phyloP scores from a whole-genome alignment of 306 rosid species.

The Quercus cerris region DNA sequence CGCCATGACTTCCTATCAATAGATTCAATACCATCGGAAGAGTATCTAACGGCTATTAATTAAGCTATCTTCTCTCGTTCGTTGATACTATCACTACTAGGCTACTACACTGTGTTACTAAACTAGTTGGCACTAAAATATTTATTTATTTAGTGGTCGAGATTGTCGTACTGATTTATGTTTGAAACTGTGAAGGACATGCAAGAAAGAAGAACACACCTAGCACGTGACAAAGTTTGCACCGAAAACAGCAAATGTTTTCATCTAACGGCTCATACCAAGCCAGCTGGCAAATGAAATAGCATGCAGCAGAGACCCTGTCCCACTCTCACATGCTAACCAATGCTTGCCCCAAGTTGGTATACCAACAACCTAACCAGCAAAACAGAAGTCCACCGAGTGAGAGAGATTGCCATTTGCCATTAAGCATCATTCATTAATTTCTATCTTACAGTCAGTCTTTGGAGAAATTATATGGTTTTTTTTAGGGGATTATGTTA shows the following conservation, averaged over 20 bases:
- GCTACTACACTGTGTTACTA: no score
- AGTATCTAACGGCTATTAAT: no score
- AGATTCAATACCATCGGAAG: no score
- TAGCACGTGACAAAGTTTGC: conserved; percentile 2
- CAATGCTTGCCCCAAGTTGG: neutral
- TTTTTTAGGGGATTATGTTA: accelerated
- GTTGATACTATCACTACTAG: no score
- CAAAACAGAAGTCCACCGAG: neutral
- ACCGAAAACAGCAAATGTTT: neutral
- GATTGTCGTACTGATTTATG: neutral
- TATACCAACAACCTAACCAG: neutral
- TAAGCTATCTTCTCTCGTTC: no score
- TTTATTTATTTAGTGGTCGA: neutral
- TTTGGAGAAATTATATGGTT: no score
- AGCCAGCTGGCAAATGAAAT: neutral
- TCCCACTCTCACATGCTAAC: neutral
- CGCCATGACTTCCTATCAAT: no score
- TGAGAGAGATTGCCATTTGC: neutral
- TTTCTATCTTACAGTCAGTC: no score
- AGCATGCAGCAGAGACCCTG: neutral
- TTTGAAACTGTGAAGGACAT: neutral
- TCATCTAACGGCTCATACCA: neutral
- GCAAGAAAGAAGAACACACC: neutral
- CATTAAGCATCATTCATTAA: no score
- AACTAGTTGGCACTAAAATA: no score